Evolutionary conservation across 176 grass and related monocot genomes (phyloP).

Genomic region (Juncus effusus): DNA sequence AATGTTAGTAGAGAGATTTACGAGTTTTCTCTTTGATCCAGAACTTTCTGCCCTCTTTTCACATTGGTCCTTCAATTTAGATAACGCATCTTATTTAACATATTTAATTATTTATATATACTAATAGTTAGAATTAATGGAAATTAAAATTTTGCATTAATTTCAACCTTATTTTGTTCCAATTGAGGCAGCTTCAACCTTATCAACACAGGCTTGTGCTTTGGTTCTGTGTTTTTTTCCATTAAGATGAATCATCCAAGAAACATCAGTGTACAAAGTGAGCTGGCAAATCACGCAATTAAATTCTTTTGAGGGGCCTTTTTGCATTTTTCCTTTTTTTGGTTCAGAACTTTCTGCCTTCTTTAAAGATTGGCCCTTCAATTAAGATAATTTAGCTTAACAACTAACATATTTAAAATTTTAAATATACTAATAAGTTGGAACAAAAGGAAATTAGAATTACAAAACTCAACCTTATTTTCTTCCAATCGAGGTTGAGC

Average conservation of each 20-base stretch:
- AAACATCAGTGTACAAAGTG: neutral
- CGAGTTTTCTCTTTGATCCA: slow-evolving; percentile 20
- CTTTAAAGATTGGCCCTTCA: no score
- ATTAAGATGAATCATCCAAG: slow-evolving; percentile 13
- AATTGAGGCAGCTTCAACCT: neutral
- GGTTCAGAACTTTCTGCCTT: neutral
- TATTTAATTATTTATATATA: neutral
- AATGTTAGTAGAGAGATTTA: neutral
- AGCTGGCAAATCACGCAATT: neutral
- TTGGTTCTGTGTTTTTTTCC: neutral
- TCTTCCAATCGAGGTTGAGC: no score
- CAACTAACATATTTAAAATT: slow-evolving; percentile 2
- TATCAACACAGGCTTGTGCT: neutral
- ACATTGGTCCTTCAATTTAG: no score
- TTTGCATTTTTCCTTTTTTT: neutral
- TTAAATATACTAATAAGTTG: neutral
- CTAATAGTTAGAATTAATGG: neutral
- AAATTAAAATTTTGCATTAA: slow-evolving; percentile 1
- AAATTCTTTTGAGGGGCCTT: neutral
- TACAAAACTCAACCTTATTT: neutral
- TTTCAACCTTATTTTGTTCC: neutral
- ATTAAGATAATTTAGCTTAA: neutral
- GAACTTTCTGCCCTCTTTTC: neutral
- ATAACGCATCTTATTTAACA: neutral
- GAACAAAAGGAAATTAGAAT: neutral